Percentiles rank a stretch among this genome's conserved stretches.
Evolutionary conservation across 2,329 filamentous ascomycete genomes (phyloP).

Genomic region (Harringtonia lauricola): DNA sequence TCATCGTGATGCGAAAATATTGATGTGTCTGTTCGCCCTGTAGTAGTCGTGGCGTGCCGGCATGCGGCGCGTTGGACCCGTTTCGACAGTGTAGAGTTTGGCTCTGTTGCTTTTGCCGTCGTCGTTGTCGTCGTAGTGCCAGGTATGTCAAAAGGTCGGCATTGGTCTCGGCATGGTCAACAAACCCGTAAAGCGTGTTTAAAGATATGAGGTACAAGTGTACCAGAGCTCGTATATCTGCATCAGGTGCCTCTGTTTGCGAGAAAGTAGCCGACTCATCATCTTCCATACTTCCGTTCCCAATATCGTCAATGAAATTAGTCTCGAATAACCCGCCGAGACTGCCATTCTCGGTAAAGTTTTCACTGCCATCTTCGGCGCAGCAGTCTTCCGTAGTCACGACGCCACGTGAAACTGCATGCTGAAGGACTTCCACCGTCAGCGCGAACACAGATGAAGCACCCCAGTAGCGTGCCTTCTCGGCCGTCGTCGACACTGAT

Average conservation of each 20-base stretch:
- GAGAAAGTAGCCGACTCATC: not conserved
- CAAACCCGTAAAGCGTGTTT: slow-evolving; percentile 18
- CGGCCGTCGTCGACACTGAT: not conserved
- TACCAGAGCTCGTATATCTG: slow-evolving; percentile 12
- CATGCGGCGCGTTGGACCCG: not conserved
- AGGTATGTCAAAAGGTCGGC: slow-evolving; percentile 14
- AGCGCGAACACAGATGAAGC: slow-evolving; percentile 10
- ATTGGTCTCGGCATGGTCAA: slow-evolving; percentile 14
- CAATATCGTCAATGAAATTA: not conserved
- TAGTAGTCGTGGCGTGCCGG: not conserved
- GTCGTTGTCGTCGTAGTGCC: slow-evolving; percentile 9
- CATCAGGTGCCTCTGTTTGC: slow-evolving; percentile 4
- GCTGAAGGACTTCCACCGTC: slow-evolving; percentile 10
- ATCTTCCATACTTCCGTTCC: not conserved
- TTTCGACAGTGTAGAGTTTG: not conserved
- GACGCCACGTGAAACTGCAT: slow-evolving; percentile 4
- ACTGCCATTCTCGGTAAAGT: not conserved
- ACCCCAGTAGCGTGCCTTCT: slow-evolving; percentile 10
- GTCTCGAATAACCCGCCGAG: not conserved
- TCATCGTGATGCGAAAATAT: slow-evolving; percentile 21
- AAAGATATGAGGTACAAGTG: slow-evolving; percentile 17
- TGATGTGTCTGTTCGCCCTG: slow-evolving; percentile 17
- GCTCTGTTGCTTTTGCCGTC: not conserved
- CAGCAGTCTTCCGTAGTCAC: not conserved
- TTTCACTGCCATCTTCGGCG: not conserved